Evolutionary conservation across 768 basidiomycete genomes (phyloP).

Genomic region (Rhizopogon salebrosus): DNA sequence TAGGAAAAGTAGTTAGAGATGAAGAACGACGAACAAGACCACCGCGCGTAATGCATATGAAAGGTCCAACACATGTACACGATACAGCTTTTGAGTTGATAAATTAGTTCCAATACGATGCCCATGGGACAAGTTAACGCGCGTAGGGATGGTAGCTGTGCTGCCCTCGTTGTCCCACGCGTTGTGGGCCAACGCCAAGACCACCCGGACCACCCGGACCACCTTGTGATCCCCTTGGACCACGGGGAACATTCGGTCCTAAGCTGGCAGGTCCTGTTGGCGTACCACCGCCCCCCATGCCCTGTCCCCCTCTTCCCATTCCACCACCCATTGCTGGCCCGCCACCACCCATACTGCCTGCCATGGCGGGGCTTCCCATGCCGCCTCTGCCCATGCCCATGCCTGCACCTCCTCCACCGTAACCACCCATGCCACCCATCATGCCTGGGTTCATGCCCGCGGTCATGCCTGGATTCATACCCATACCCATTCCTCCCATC

Average conservation of each 20-base stretch:
- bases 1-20: background rate
- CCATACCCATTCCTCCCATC: constrained; percentile 41
- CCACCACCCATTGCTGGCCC: constrained; percentile 28
- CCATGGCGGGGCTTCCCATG: constrained; percentile 29
- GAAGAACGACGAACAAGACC: background rate
- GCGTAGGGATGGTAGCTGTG: constrained; percentile 85
- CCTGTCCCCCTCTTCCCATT: constrained; percentile 37
- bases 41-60: constrained; percentile 4
- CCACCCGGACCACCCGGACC: constrained; percentile 47
- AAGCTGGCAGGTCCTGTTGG: constrained; percentile 36
- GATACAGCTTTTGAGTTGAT: constrained; percentile 3
- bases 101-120: constrained; percentile 4
- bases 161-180: constrained; percentile 65
- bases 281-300: constrained; percentile 33
- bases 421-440: constrained; percentile 31
- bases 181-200: constrained; percentile 62
- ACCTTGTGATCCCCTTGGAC: constrained; percentile 54
- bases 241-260: constrained; percentile 59
- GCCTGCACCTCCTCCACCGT: constrained; percentile 25
- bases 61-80: background rate
- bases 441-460: constrained; percentile 15
- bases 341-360: constrained; percentile 35
- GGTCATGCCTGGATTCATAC: constrained; percentile 5
- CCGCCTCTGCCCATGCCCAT: constrained; percentile 30
- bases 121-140: constrained; percentile 36